A percentile compares a stretch with the other conserved stretches of the same genome.
phyloP scores from a whole-genome alignment of 352 stramenopile species.

The Globisporangium echinulatum region DNA sequence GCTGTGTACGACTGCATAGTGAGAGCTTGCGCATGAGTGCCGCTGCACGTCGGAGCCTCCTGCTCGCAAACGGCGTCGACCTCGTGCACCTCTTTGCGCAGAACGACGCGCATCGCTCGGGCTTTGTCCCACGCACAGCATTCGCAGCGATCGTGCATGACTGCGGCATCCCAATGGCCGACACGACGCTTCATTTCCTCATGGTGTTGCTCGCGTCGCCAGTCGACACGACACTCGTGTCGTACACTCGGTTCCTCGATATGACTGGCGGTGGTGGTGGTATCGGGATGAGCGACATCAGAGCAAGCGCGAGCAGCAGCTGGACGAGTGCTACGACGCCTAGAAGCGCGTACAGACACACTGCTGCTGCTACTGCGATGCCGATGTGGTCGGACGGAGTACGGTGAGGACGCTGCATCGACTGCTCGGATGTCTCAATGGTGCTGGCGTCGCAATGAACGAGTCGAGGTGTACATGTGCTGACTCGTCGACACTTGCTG shows the following conservation, averaged over 20 bases:
- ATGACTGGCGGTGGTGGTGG: conserved; percentile 22
- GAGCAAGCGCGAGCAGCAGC: not conserved
- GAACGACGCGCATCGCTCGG: conserved; percentile 29
- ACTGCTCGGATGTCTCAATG: no score
- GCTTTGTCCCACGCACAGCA: conserved; percentile 28
- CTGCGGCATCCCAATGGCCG: conserved; percentile 24
- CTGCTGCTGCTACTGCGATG: not conserved
- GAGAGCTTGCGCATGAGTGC: conserved; percentile 37
- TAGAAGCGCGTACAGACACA: not conserved
- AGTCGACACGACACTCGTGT: conserved; percentile 44
- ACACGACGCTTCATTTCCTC: conserved; percentile 43
- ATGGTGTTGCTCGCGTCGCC: conserved; percentile 40
- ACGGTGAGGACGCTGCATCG: not conserved
- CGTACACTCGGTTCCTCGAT: conserved; percentile 54
- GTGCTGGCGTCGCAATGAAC: no score
- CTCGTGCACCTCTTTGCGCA: conserved; percentile 34
- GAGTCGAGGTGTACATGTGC: no score
- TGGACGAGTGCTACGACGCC: not conserved
- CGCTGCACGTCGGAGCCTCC: conserved; percentile 18
- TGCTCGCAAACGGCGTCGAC: conserved; percentile 28
- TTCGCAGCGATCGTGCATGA: conserved; percentile 37
- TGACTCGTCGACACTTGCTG: not conserved
- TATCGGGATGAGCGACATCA: not conserved
- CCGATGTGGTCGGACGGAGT: not conserved
- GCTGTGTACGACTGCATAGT: conserved; percentile 11